These are phyloP conservation scores for Stagonosporopsis cucurbitacearum DNA, from an alignment of 2,329 filamentous ascomycete species.

Conservation along the genomic window DNA sequence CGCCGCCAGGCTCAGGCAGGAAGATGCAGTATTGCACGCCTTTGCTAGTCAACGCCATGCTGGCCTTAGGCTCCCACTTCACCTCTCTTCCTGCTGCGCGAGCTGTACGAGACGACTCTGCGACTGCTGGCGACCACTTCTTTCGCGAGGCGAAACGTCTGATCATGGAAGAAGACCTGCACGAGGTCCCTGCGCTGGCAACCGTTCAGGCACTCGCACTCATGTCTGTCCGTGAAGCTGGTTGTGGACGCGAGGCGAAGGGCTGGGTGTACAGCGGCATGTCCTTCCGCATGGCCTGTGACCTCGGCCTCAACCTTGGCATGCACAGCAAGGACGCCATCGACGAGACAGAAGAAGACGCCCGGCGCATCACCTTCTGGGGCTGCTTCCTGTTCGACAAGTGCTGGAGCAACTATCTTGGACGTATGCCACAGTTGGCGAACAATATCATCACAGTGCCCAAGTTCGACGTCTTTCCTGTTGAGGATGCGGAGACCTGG, in stretches of 20 bases:
- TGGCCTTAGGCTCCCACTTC: conserved; percentile 92
- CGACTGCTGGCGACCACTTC: conserved; percentile 93
- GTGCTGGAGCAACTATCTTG: conserved; percentile 97
- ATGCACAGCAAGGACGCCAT: conserved; percentile 64
- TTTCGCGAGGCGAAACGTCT: conserved; percentile 91
- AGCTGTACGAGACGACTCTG: conserved; percentile 72
- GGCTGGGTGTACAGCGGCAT: conserved; percentile 99
- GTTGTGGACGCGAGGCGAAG: conserved; percentile 90
- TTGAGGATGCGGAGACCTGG: conserved; percentile 87
- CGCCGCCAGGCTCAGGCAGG: conserved; percentile 55
- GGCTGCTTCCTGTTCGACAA: conserved; percentile 98
- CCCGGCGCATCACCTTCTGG: conserved; percentile 92
- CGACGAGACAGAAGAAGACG: conserved; percentile 85
- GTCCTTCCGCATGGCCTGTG: conserved; percentile 96
- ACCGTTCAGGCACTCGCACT: conserved; percentile 92
- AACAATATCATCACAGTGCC: conserved; percentile 80
- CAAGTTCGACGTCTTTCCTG: conserved; percentile 88
- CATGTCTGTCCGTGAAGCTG: conserved; percentile 96
- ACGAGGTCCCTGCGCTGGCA: conserved; percentile 84
- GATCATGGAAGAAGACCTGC: conserved; percentile 89
- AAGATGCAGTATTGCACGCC: conserved; percentile 83
- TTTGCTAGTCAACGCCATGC: conserved; percentile 89
- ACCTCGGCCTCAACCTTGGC: conserved; percentile 86
- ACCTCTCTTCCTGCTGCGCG: conserved; percentile 77
- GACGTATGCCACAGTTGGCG: conserved; percentile 85